Base-by-base conservation (phyloP, 441 rosid genomes). In the Adansonia gregorii region DNA sequence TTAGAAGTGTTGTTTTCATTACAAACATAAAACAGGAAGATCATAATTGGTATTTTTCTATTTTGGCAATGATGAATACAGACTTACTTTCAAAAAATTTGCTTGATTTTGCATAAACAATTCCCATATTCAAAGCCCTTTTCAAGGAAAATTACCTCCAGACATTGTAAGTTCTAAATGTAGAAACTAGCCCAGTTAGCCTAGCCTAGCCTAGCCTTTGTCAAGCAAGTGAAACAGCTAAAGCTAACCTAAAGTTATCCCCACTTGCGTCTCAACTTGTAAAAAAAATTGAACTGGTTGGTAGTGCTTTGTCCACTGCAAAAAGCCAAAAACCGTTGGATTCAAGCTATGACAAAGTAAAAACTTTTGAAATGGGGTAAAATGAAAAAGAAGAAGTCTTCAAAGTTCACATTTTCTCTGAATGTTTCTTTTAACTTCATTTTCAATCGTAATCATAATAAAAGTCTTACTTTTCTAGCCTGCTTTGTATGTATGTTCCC, bases 361-460 rank as follows among this genome's bases (percentile, higher is more conserved):
- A 52, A 15, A 66, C 51, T 9, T 67, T 54, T 55, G 51, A 17
- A 43, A 59, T 24, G 27, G 27, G 27, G 61, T 0, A 19, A 75
- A 63, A 75, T 63, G 24, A 75, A 55, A 63, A 75, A 67, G 24
- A 75, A 55, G 60, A 75, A 68, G 78, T 73, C 60, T 51, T 76
- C 69, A 58, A 24, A 24, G 27, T 24, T 24, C 27, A 24, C 77
- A 69, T 76, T 76, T 68, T 43, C 67, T 48, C 7, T 58, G 54
- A 7, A 48, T 43, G 11, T 74, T 41, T 20, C 8, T 20, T 48
- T 48, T 48, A 22, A 48, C 83, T 80, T 87, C 87, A 84, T 87
- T 86, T 86, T 87, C 86, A 88, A 85, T 84, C 83, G 77, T 80
- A 78, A 88, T 88, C 88, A 87, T 76, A 72, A 45, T 78, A 51